phyloP scores from a whole-genome alignment of 371 early-diverging fungal species.

The Mucor saturninus region DNA sequence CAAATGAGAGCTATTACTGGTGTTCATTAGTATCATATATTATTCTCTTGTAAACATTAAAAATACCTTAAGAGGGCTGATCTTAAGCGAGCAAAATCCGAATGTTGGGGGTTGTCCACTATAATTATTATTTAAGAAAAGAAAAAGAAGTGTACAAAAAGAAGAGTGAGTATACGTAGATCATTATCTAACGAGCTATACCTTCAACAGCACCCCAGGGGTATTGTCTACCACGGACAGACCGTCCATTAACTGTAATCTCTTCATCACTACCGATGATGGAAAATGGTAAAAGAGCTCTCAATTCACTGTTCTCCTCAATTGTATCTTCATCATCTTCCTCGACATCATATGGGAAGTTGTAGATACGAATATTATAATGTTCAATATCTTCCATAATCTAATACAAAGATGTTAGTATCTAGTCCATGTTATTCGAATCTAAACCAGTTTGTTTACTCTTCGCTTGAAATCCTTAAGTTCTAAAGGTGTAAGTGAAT shows the following conservation, averaged over 20 bases:
- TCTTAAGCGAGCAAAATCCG: slow-evolving; percentile 96
- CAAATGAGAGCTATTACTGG: slow-evolving; percentile 77
- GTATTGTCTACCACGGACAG: slow-evolving; percentile 95
- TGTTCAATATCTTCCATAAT: slow-evolving; percentile 93
- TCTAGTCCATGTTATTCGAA: too few species aligned
- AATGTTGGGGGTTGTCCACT: slow-evolving; percentile 88
- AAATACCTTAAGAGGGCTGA: slow-evolving; percentile 82
- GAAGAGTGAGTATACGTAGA: neutral
- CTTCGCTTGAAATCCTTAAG: slow-evolving; percentile 82
- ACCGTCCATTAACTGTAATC: slow-evolving; percentile 72
- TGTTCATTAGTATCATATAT: slow-evolving; percentile 4
- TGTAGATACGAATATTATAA: slow-evolving; percentile 91
- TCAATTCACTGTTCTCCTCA: slow-evolving; percentile 94
- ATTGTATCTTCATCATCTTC: slow-evolving; percentile 93
- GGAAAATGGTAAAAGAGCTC: slow-evolving; percentile 92
- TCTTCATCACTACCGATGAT: slow-evolving; percentile 97
- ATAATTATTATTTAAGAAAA: slow-evolving; percentile 2
- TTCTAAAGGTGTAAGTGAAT: slow-evolving; percentile 77
- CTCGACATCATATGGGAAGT: slow-evolving; percentile 78
- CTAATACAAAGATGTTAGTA: slow-evolving; percentile 23
- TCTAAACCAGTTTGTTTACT: slow-evolving; percentile 38
- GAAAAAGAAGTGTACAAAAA: neutral
- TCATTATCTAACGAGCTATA: slow-evolving; percentile 16
- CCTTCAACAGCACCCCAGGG: slow-evolving; percentile 99
- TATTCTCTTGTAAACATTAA: neutral